These are phyloP conservation scores for Lagenaria siceraria DNA, from an alignment of 306 rosid species.

Conservation along the genomic window DNA sequence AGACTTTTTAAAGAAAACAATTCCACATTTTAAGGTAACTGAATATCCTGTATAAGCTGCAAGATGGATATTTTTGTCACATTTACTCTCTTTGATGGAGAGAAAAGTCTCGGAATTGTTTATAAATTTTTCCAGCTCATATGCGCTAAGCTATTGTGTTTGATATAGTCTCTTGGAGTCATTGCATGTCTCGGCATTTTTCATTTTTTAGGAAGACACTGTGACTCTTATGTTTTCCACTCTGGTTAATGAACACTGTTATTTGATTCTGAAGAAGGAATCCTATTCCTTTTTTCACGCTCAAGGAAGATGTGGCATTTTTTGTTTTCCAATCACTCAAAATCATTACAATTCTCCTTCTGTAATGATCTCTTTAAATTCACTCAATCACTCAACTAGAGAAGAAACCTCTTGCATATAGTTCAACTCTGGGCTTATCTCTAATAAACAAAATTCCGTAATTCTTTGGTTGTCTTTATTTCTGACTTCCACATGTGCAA, in stretches of 20 bases:
- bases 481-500: not conserved
- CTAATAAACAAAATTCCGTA: not conserved
- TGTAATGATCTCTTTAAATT: not conserved
- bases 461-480: not conserved
- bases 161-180: not conserved
- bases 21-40: constrained; percentile 91
- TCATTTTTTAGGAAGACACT: not conserved
- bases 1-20: constrained; percentile 82
- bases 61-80: not conserved
- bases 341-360: not conserved
- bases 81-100: not conserved
- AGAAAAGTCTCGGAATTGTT: not conserved
- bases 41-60: not conserved
- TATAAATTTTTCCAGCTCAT: not conserved
- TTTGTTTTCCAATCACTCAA: not conserved
- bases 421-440: not conserved
- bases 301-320: not conserved
- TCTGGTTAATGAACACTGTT: not conserved
- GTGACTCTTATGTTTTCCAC: not conserved
- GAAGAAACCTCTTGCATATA: not conserved
- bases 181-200: not conserved
- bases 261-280: not conserved
- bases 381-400: not conserved
- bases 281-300: not conserved
- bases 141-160: not conserved